Evolutionary conservation across 306 rosid genomes (phyloP).

Genomic region (Cyclanthera cordifolia): DNA sequence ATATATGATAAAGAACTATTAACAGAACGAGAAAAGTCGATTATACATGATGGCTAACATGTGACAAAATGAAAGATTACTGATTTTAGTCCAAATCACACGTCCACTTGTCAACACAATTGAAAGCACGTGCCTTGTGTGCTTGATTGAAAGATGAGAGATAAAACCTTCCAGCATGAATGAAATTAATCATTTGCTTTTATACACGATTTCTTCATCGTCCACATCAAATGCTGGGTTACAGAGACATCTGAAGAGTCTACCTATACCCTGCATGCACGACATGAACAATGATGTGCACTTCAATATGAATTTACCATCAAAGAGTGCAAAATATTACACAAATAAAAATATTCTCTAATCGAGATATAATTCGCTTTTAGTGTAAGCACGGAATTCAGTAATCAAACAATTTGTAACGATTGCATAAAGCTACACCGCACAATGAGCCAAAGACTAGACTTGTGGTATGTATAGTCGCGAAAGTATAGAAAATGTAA

Average conservation of each 20-base stretch:
- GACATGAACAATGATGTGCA: not conserved
- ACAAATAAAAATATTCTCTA: not conserved
- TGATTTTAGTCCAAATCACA: not conserved
- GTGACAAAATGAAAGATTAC: not conserved
- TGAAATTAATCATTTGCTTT: conserved; percentile 37
- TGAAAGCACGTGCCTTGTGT: not conserved
- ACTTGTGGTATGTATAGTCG: too few species aligned
- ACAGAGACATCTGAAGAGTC: conserved; percentile 93
- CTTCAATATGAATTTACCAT: not conserved
- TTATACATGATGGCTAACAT: not conserved
- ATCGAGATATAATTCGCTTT: not conserved
- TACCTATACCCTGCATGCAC: conserved; percentile 73
- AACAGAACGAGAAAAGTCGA: not conserved
- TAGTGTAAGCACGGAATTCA: not conserved
- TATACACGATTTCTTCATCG: conserved; percentile 80
- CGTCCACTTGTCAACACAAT: not conserved
- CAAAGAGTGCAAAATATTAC: not conserved
- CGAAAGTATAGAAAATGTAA: too few species aligned
- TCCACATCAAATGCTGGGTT: conserved; percentile 96
- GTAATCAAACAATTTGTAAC: not conserved
- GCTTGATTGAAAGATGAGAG: conserved; percentile 5
- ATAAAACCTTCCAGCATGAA: not conserved
- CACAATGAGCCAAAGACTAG: too few species aligned
- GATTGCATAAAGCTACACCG: not conserved
- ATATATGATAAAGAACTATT: not conserved